Conservation (phyloP, 169 alveolate genomes). For the Perkinsus olseni region DNA sequence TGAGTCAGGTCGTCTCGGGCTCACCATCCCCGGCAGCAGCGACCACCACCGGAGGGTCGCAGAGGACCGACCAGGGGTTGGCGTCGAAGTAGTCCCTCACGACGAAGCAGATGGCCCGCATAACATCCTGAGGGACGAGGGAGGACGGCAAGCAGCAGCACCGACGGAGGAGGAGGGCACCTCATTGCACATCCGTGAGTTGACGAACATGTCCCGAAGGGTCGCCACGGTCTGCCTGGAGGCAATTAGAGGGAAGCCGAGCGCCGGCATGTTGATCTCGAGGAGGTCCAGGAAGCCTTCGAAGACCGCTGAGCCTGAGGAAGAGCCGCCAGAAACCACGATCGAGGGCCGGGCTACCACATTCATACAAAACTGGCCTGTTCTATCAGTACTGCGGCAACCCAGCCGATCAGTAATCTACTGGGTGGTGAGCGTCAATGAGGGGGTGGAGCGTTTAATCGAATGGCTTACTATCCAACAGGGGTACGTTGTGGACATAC, state of each 20-base stretch:
- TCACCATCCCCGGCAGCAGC: not conserved
- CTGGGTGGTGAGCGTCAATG: no score
- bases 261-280: not conserved
- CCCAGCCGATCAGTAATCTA: no score
- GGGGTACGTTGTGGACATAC: not conserved
- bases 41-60: not conserved
- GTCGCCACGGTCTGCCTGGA: not conserved
- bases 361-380: no score
- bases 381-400: no score
- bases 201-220: not conserved
- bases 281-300: not conserved
- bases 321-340: not conserved
- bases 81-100: not conserved
- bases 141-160: not conserved
- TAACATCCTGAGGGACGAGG: not conserved
- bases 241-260: not conserved
- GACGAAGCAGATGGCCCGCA: not conserved
- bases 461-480: not conserved
- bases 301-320: not conserved
- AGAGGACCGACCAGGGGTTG: not conserved
- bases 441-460: no score
- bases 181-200: not conserved
- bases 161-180: not conserved
- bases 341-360: no score
- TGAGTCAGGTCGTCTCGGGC: not conserved